These are phyloP conservation scores for Aureobasidium subglaciale DNA, from an alignment of 2,329 filamentous ascomycete species.

Conservation along the genomic window DNA sequence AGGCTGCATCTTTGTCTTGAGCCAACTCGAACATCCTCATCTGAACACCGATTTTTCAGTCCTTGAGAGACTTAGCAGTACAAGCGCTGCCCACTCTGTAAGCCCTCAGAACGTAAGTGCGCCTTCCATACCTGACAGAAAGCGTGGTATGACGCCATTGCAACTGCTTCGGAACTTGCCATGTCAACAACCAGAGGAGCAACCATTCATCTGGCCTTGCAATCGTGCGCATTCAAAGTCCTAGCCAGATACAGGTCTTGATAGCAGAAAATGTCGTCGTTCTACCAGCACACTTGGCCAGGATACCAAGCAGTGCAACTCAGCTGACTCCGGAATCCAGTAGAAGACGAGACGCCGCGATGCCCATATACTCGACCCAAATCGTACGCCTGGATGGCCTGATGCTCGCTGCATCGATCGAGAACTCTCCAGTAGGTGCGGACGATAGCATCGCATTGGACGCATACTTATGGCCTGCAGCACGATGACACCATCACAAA, in stretches of 20 bases:
- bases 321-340: background rate
- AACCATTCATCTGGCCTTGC: background rate
- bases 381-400: constrained; percentile 94
- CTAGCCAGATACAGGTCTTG: background rate
- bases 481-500: constrained; percentile 72
- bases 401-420: constrained; percentile 89
- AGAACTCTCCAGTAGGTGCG: constrained; percentile 51
- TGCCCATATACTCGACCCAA: constrained; percentile 58
- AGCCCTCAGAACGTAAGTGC: background rate
- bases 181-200: background rate
- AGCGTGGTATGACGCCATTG: background rate
- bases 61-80: background rate
- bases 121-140: background rate
- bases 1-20: background rate
- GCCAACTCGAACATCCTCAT: background rate
- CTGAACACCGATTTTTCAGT: background rate
- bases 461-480: constrained; percentile 36
- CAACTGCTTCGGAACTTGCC: background rate
- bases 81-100: background rate
- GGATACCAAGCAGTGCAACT: background rate
- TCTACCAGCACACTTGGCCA: no score
- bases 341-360: constrained; percentile 1
- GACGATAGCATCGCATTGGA: background rate
- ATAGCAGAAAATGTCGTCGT: no score
- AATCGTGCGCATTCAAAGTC: background rate